phyloP scores from a whole-genome alignment of 805 yeast species.

The Metschnikowia peoriensis region DNA sequence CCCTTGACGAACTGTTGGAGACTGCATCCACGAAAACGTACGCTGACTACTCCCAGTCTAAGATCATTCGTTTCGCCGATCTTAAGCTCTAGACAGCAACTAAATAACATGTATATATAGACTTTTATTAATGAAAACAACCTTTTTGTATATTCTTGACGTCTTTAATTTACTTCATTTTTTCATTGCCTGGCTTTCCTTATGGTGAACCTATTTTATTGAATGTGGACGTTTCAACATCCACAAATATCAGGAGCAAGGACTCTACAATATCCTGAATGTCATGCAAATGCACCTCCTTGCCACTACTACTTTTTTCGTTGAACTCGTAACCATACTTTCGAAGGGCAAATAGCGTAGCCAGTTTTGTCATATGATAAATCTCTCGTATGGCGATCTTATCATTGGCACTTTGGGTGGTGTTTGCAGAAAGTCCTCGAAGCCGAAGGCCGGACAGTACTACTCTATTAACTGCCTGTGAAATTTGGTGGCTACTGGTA shows the following conservation, averaged over 20 bases:
- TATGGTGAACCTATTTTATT: not conserved
- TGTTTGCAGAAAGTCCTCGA: conserved; percentile 33
- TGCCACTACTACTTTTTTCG: conserved; percentile 2
- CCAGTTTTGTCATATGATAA: conserved; percentile 40
- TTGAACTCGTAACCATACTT: conserved; percentile 34
- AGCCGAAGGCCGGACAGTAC: conserved; percentile 42
- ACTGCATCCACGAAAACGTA: conserved; percentile 24
- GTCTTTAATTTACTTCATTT: not conserved
- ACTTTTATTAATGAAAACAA: not conserved
- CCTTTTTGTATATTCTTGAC: too few species aligned
- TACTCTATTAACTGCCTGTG: conserved; percentile 32
- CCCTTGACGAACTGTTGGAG: conserved; percentile 37
- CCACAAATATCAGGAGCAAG: conserved; percentile 36
- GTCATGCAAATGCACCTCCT: conserved; percentile 25
- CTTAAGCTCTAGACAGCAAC: conserved; percentile 4
- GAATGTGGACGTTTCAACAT: conserved; percentile 22
- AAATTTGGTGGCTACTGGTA: conserved; percentile 30
- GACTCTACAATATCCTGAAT: conserved; percentile 42
- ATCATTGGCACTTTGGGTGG: conserved; percentile 27
- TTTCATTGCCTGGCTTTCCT: not conserved
- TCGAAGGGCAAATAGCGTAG: conserved; percentile 38
- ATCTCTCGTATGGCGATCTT: conserved; percentile 38
- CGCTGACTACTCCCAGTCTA: conserved; percentile 15
- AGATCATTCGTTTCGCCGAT: conserved; percentile 12
- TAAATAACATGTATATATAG: conserved; percentile 1